Percentiles rank a stretch among this genome's conserved stretches.
phyloP scores from a whole-genome alignment of 2,329 filamentous ascomycete genomes.

The Claviceps humidiphila region DNA sequence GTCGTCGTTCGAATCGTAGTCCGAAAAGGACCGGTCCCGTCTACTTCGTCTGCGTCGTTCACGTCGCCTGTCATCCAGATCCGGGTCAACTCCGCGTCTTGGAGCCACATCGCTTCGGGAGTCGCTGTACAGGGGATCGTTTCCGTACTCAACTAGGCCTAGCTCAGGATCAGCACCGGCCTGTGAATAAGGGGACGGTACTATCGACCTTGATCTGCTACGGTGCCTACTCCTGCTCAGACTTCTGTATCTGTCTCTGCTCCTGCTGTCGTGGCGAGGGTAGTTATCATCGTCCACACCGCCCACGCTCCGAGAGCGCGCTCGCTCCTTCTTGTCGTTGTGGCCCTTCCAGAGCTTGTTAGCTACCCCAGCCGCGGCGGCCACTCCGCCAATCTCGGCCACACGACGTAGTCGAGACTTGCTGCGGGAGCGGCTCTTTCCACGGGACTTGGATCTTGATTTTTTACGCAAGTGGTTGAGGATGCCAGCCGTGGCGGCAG shows the following conservation, averaged over 20 bases:
- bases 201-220: slow-evolving; percentile 37
- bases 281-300: slow-evolving; percentile 23
- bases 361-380: slow-evolving; percentile 45
- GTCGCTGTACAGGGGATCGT: slow-evolving; percentile 37
- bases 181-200: slow-evolving; percentile 36
- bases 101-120: slow-evolving; percentile 20
- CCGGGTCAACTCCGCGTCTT: slow-evolving; percentile 34
- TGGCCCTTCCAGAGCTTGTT: slow-evolving; percentile 48
- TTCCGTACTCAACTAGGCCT: slow-evolving; percentile 57
- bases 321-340: slow-evolving; percentile 45
- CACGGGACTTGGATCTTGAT: slow-evolving; percentile 24
- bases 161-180: slow-evolving; percentile 49
- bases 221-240: slow-evolving; percentile 15
- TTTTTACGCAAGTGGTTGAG: slow-evolving; percentile 44
- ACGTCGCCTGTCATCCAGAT: slow-evolving; percentile 29
- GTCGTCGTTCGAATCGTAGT: slow-evolving; percentile 17
- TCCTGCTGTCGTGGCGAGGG: slow-evolving; percentile 20
- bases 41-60: slow-evolving; percentile 22
- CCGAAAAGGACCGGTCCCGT: slow-evolving; percentile 23
- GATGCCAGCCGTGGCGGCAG: slow-evolving; percentile 43
- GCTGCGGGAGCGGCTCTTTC: slow-evolving; percentile 25
- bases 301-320: slow-evolving; percentile 18
- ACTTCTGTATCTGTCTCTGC: slow-evolving; percentile 18
- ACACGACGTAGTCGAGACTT: slow-evolving; percentile 37
- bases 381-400: slow-evolving; percentile 47